Conservation (phyloP, 495 filamentous ascomycete species). For the Hypoxylon crocopeplum region DNA sequence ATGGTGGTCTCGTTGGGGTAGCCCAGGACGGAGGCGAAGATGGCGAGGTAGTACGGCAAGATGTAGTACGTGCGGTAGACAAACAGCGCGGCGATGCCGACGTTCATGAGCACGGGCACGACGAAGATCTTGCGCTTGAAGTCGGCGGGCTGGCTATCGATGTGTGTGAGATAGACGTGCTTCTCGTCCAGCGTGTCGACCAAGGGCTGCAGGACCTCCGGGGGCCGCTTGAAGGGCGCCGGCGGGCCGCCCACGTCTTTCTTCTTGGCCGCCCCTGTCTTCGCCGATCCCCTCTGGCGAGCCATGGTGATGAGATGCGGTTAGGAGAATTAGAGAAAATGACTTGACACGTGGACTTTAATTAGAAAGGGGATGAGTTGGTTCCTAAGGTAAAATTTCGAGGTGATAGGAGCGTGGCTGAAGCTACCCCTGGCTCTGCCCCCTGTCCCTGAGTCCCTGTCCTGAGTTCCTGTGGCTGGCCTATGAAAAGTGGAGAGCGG, state of each 20-base stretch:
- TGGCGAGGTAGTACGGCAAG: constrained; percentile 68
- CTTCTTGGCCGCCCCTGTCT: constrained; percentile 24
- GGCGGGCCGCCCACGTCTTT: constrained; percentile 46
- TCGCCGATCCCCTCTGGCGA: constrained; percentile 30
- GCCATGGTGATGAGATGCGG: constrained; percentile 24
- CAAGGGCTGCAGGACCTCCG: constrained; percentile 65
- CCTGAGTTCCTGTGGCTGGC: constrained; percentile 1
- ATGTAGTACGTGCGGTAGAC: constrained; percentile 65
- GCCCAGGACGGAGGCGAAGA: constrained; percentile 67
- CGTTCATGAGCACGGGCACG: constrained; percentile 74
- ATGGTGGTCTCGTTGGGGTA: constrained; percentile 64
- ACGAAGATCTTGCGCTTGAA: constrained; percentile 80
- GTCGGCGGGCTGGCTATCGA: constrained; percentile 67
- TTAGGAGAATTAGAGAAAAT: too few species aligned
- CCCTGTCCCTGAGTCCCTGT: background rate
- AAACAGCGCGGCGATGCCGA: constrained; percentile 64
- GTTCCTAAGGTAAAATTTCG: constrained; percentile 9
- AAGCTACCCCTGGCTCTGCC: constrained; percentile 27
- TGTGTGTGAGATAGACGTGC: constrained; percentile 79
- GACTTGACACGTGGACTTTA: too few species aligned
- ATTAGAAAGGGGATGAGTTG: background rate
- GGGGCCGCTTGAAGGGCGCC: constrained; percentile 68
- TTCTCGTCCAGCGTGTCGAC: constrained; percentile 63
- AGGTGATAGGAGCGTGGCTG: constrained; percentile 26
- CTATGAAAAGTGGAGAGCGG: background rate